Evolutionary conservation across 2,329 filamentous ascomycete species (phyloP).

Genomic region (Trichoderma sp.): DNA sequence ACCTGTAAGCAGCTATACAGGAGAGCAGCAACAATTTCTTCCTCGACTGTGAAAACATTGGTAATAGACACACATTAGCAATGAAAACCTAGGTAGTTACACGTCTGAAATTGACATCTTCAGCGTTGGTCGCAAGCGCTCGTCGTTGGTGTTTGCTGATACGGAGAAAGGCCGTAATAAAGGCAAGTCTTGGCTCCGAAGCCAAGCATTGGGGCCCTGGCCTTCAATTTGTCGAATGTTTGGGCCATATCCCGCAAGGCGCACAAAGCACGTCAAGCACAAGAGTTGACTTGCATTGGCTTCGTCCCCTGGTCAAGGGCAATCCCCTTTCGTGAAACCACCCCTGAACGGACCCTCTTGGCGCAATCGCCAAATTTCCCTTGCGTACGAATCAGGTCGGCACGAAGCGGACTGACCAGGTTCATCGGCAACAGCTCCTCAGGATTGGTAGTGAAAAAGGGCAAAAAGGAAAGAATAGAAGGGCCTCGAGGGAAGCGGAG

Average conservation of each 20-base stretch:
- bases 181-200: conserved; percentile 10
- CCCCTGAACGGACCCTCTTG: conserved; percentile 28
- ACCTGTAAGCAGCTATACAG: neutral
- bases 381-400: conserved; percentile 23
- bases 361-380: conserved; percentile 29
- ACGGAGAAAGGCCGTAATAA: neutral
- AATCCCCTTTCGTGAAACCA: conserved; percentile 25
- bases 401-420: conserved; percentile 20
- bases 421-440: conserved; percentile 8
- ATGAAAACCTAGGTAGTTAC: neutral
- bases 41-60: neutral
- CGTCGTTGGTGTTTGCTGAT: conserved; percentile 1
- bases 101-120: conserved; percentile 18
- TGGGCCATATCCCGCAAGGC: neutral
- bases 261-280: neutral
- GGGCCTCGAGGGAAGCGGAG: no score
- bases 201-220: conserved; percentile 12
- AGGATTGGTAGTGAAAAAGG: neutral
- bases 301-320: conserved; percentile 15
- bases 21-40: neutral
- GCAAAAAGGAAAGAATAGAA: no score
- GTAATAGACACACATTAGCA: neutral
- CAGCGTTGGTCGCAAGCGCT: neutral
- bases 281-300: conserved; percentile 25
- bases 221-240: neutral